These are phyloP conservation scores for Podospora fimiseda DNA, from an alignment of 495 filamentous ascomycete species.

Conservation along the genomic window DNA sequence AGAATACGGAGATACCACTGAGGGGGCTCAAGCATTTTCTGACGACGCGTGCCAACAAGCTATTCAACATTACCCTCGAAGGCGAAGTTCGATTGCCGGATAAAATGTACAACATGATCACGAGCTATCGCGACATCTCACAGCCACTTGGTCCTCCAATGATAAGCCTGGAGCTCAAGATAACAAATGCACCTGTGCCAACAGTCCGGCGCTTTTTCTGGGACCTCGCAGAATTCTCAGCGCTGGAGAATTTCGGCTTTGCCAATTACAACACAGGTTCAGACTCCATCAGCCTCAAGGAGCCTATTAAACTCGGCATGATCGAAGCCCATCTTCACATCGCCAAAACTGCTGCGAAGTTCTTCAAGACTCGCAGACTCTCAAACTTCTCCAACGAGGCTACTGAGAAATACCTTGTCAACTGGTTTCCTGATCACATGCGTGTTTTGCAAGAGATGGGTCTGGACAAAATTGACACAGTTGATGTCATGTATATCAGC, in stretches of 20 bases:
- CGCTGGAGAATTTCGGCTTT: slow-evolving; percentile 6
- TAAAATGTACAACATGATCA: neutral
- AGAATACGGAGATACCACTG: neutral
- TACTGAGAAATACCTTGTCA: neutral
- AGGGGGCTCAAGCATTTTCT: slow-evolving; percentile 3
- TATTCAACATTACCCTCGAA: neutral
- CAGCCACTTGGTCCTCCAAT: neutral
- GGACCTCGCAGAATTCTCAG: slow-evolving; percentile 5
- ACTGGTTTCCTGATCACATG: neutral
- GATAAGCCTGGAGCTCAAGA: slow-evolving; percentile 7
- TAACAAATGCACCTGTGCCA: slow-evolving; percentile 1
- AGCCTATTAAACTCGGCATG: neutral
- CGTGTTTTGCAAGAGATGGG: neutral
- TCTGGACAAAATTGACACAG: neutral
- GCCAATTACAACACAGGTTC: neutral
- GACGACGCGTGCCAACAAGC: neutral
- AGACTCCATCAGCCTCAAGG: neutral
- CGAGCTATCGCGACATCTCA: slow-evolving; percentile 3
- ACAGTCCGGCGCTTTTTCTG: slow-evolving; percentile 6
- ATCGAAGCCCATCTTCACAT: neutral
- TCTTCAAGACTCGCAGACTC: neutral
- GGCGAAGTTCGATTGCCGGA: neutral
- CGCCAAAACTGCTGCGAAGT: neutral
- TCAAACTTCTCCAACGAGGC: no score
- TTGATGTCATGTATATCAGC: neutral